Percentiles rank a stretch among this genome's conserved stretches.
phyloP scores from a whole-genome alignment of 805 yeast species.

The Sungouiella thailandica region DNA sequence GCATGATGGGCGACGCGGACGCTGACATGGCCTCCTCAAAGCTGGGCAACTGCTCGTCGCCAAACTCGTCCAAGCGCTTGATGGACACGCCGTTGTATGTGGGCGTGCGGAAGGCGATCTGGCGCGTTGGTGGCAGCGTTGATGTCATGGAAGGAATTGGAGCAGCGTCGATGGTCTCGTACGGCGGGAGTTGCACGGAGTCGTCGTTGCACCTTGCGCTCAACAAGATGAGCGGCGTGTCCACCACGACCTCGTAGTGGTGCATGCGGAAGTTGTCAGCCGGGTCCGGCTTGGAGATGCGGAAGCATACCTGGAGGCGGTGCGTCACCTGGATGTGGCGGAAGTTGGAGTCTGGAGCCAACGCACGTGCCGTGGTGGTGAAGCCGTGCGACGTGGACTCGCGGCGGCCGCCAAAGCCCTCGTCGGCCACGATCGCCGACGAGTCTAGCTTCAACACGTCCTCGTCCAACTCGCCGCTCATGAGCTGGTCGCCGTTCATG shows the following conservation, averaged over 20 bases:
- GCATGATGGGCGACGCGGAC: conserved; percentile 22
- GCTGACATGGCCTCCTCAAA: conserved; percentile 66
- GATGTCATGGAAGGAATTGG: conserved; percentile 9
- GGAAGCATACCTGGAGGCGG: conserved; percentile 62
- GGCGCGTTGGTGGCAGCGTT: conserved; percentile 10
- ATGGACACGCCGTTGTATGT: conserved; percentile 32
- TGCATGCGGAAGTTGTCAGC: conserved; percentile 45
- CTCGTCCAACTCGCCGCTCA: conserved; percentile 8
- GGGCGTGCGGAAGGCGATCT: conserved; percentile 36
- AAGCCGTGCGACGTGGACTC: conserved; percentile 18
- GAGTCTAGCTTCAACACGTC: conserved; percentile 27
- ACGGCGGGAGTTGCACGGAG: conserved; percentile 37
- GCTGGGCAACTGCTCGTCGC: conserved; percentile 43
- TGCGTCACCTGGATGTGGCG: conserved; percentile 61
- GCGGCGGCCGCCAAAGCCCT: conserved; percentile 5
- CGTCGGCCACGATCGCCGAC: conserved; percentile 27
- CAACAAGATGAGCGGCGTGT: conserved; percentile 58
- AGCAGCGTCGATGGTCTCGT: conserved; percentile 23
- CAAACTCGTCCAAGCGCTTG: conserved; percentile 19
- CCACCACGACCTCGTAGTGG: conserved; percentile 77
- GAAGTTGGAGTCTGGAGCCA: conserved; percentile 62
- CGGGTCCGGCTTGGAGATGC: conserved; percentile 61
- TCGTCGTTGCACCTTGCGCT: conserved; percentile 39
- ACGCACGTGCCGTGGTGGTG: conserved; percentile 32
- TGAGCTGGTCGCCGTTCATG: conserved; percentile 3